A percentile compares a stretch with the other conserved stretches of the same genome.
phyloP scores from a whole-genome alignment of 371 early-diverging fungal genomes.

The Syncephalis plumigaleata region DNA sequence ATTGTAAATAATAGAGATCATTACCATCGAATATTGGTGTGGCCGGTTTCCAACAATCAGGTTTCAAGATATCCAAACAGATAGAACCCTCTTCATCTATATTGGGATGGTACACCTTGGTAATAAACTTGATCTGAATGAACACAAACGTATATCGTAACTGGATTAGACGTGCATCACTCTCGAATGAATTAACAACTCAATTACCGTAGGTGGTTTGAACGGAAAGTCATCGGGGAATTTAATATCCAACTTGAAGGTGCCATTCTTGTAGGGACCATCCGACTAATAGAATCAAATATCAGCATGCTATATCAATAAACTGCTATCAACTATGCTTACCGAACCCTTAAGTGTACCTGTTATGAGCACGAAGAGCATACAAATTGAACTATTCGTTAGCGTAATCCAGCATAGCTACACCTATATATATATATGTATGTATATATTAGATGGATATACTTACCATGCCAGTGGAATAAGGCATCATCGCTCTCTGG shows the following conservation, averaged over 20 bases:
- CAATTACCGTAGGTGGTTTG: conserved; percentile 66
- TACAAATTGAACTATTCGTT: background rate
- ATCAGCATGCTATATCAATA: conserved; percentile 3
- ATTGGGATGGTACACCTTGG: conserved; percentile 88
- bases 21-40: conserved; percentile 37
- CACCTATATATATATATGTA: too few species aligned
- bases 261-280: conserved; percentile 66
- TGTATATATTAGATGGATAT: too few species aligned
- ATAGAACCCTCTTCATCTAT: conserved; percentile 74
- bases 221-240: conserved; percentile 84
- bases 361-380: background rate
- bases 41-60: conserved; percentile 87
- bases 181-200: too few species aligned
- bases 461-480: conserved; percentile 6
- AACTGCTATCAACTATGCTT: background rate
- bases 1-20: too few species aligned
- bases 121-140: conserved; percentile 57
- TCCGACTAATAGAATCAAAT: conserved; percentile 10
- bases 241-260: conserved; percentile 60
- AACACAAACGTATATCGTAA: background rate
- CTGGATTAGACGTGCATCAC: too few species aligned
- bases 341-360: conserved; percentile 7
- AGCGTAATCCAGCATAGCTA: background rate
- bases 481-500: conserved; percentile 12
- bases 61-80: conserved; percentile 60